Evolutionary conservation across 805 yeast species (phyloP), one percentile per base, ranked within the genome.

Genomic region (Candida nitratophila): DNA sequence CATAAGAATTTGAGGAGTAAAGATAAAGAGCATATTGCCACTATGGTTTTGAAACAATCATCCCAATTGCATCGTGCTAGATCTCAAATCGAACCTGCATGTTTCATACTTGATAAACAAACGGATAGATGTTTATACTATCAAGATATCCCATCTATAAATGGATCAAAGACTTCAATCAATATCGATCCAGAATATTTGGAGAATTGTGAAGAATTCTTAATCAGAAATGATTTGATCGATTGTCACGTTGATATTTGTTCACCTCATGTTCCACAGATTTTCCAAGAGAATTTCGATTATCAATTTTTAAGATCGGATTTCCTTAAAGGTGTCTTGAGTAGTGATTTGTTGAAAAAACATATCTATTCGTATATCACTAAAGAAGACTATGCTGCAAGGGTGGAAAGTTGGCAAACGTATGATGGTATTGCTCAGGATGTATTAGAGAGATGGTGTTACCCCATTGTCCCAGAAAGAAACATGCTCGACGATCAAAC

Each of bases 191-290:
- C 91, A 0, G 98, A 93, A 60, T 67, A 93, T 39, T 70, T 90
- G 51, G 88, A 81, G 47, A 80, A 75, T 46, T 81, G 86, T 30
- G 83, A 78, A 38, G 95, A 86, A 48, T 81, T 93, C 52, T 76
- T 77, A 10, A 71, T 93, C 46, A 78, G 96, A 59, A 93, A 93
- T 62, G 98, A 93, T 63, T 75, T 93, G 50, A 90, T 93, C 47
- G 99, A 93, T 68, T 93, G 99, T 62, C 93, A 86, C 60, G 89
- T 93, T 44, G 99, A 93, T 65, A 88, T 93, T 48, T 93, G 99
- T 64, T 75, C 97, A 7, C 88, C 95, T 2, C 88, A 83, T 51
- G 96, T 93, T 11, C 97, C 97, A 1, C 93, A 95, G 15, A 83
- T 91, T 48, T 93, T 91, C 68, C 95, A 88, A 55, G 99, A 93